Percentiles rank a stretch among this genome's conserved stretches.
Conservation (phyloP, 139 green algal species). For the Medakamo hakoo region DNA sequence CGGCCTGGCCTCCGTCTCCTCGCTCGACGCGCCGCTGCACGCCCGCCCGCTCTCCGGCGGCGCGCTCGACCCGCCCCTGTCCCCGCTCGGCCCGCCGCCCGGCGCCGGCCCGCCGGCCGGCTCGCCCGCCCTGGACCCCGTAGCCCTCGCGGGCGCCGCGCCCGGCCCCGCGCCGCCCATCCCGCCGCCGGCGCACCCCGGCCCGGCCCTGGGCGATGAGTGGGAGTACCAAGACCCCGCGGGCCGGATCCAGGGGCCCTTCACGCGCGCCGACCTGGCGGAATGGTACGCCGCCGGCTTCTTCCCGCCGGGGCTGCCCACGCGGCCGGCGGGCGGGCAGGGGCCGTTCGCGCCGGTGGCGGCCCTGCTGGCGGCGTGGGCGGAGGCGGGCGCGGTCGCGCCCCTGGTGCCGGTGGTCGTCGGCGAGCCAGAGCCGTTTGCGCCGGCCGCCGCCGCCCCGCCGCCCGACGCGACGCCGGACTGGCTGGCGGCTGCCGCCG, state of each 20-base stretch:
- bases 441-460: too few relatives aligned
- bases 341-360: constrained; percentile 29
- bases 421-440: too few relatives aligned
- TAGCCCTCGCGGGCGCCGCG: too few relatives aligned
- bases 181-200: too few relatives aligned
- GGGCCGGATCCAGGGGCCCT: constrained; percentile 53
- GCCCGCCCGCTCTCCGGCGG: background rate
- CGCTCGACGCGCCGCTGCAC: background rate
- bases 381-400: constrained; percentile 6
- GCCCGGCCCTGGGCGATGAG: constrained; percentile 14
- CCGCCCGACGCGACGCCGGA: background rate
- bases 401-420: background rate
- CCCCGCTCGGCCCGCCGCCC: too few relatives aligned
- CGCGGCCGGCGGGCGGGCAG: constrained; percentile 20
- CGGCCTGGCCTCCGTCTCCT: background rate
- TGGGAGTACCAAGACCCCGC: constrained; percentile 66
- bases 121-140: too few relatives aligned
- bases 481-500: background rate
- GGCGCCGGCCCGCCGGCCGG: too few relatives aligned
- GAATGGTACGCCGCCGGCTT: constrained; percentile 59
- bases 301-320: constrained; percentile 52
- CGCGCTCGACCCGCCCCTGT: background rate
- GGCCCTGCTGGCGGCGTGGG: constrained; percentile 34
- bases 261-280: constrained; percentile 52
- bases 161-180: too few relatives aligned